Conservation (phyloP, 306 rosid genomes). For the Castanea crenata region DNA sequence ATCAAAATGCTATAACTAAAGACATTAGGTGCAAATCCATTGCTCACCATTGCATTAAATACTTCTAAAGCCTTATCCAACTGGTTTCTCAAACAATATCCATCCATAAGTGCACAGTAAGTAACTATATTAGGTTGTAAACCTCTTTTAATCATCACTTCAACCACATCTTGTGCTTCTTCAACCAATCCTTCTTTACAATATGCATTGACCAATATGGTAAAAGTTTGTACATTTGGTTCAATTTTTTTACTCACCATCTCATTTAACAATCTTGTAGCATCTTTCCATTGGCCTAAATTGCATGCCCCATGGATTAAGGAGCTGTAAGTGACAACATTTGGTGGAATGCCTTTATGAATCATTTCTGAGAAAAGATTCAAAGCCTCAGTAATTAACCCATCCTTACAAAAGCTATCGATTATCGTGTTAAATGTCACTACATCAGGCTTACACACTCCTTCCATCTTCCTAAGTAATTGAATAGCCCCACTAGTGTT, state of each 20-base stretch:
- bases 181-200: constrained; percentile 27
- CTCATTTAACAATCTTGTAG: constrained; percentile 25
- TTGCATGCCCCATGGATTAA: constrained; percentile 32
- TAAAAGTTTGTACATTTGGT: constrained; percentile 33
- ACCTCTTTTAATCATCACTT: constrained; percentile 22
- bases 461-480: no score
- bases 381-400: constrained; percentile 20
- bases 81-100: constrained; percentile 26
- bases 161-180: constrained; percentile 24
- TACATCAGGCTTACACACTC: constrained; percentile 4
- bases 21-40: constrained; percentile 25
- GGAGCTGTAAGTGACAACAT: constrained; percentile 31
- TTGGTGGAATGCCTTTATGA: constrained; percentile 19
- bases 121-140: constrained; percentile 17
- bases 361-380: constrained; percentile 21
- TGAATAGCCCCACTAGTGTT: no score
- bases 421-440: constrained; percentile 30
- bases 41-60: constrained; percentile 10
- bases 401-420: constrained; percentile 37
- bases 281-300: constrained; percentile 27
- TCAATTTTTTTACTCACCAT: constrained; percentile 24
- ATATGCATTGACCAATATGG: constrained; percentile 24
- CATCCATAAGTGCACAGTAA: constrained; percentile 32
- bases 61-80: constrained; percentile 19
- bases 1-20: constrained; percentile 27